Evolutionary conservation across 2,329 filamentous ascomycete species (phyloP), one percentile per base, ranked within the genome.

Genomic region (Orbilia javanica): DNA sequence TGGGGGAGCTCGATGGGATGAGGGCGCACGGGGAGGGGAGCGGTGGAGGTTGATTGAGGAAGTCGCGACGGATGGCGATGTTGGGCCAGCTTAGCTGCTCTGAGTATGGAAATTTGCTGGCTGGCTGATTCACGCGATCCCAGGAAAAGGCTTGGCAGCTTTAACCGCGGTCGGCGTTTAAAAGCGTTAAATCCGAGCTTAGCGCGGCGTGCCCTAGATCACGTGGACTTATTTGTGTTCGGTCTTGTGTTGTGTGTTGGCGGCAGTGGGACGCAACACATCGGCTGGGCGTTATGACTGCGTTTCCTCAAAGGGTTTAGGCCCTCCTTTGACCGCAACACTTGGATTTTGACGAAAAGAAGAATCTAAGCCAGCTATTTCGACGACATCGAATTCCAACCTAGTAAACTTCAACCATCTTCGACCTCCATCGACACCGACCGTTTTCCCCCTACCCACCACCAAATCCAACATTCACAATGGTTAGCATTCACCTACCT

Each of bases 91-190:
- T 50, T 52, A 57, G 53, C 34, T 70, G 66, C 31, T 62, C 34
- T 22, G 66, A 39, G 34, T 50, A 48, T 60, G 64, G 64, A 77
- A 77, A 77, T 77, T 77, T 77, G 73, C 73, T 70, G 60, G 48
- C 71, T 76, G 31, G 42, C 42, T 44, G 73, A 77, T 77, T 77
- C 73, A 77, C 73, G 73, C 73, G 73, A 77, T 70, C 73, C 73
- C 50, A 25, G 34, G 39, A 39, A 22, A 20, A 44, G 31, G 15
- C 63, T 64, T 69, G 55, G 71, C 53, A 53, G 34, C 8, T 27
- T 27, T 31, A 36, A 29, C 34, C 57, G 39, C 60, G 62, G 15
- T 15, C 44, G 39, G 50, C 69, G 69, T 55, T 42, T 72, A 42
- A 22, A 25, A 15, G 50, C 60, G 62, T 46, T 31, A 48, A 44